Conservation (phyloP, 208 protist genomes). For the Crithidia bombi region DNA sequence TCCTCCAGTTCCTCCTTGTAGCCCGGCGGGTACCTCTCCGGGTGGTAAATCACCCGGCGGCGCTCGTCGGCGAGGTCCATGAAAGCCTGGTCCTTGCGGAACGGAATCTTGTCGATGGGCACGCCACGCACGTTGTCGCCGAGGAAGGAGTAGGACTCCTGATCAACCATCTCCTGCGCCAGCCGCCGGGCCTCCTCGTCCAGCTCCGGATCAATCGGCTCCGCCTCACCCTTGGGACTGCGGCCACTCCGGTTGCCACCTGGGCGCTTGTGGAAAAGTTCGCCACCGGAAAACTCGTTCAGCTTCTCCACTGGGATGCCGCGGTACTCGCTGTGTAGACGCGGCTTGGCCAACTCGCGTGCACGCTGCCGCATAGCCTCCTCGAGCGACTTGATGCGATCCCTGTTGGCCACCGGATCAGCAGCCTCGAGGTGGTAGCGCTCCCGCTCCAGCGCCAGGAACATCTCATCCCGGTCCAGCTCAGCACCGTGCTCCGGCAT, state of each 20-base stretch:
- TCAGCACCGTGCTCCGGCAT: slow-evolving; percentile 53
- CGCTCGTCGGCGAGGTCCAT: slow-evolving; percentile 58
- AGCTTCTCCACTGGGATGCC: slow-evolving; percentile 40
- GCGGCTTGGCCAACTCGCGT: slow-evolving; percentile 25
- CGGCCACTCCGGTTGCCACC: slow-evolving; percentile 20
- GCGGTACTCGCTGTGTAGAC: slow-evolving; percentile 31
- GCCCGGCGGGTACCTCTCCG: slow-evolving; percentile 12
- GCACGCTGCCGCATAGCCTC: slow-evolving; percentile 32
- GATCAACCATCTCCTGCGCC: slow-evolving; percentile 44
- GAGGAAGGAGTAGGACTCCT: slow-evolving; percentile 62
- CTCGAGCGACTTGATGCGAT: slow-evolving; percentile 29
- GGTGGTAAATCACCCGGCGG: slow-evolving; percentile 13
- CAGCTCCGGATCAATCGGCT: slow-evolving; percentile 39
- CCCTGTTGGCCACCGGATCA: slow-evolving; percentile 43
- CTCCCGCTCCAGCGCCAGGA: slow-evolving; percentile 51
- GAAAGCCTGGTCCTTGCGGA: slow-evolving; percentile 61
- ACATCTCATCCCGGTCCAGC: slow-evolving; percentile 59
- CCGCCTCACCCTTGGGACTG: slow-evolving; percentile 10
- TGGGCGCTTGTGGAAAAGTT: slow-evolving; percentile 33
- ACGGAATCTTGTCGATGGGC: slow-evolving; percentile 42
- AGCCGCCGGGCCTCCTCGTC: slow-evolving; percentile 44
- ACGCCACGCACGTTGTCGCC: slow-evolving; percentile 59
- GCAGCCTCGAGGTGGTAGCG: slow-evolving; percentile 42
- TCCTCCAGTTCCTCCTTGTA: slow-evolving; percentile 27
- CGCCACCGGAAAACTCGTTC: slow-evolving; percentile 29